phyloP scores from a whole-genome alignment of 2,329 filamentous ascomycete species.

The Coniochaeta prunicola region DNA sequence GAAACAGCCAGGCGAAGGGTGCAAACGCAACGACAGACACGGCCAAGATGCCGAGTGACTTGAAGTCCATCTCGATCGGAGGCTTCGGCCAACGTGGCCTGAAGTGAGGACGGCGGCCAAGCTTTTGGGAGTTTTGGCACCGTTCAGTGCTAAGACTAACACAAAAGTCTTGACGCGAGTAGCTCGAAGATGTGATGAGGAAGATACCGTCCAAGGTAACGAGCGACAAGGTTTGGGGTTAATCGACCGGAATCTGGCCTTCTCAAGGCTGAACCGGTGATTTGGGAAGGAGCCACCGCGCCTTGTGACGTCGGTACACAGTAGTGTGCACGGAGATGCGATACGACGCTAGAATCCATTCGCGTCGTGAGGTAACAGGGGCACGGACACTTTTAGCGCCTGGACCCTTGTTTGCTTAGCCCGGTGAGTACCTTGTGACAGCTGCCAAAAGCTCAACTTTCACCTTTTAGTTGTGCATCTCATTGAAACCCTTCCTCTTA shows the following conservation, averaged over 20 bases:
- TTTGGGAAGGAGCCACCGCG: not conserved
- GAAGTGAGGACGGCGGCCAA: not conserved
- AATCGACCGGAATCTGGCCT: not conserved
- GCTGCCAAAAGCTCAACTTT: not conserved
- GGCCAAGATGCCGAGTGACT: conserved; percentile 17
- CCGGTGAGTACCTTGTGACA: not conserved
- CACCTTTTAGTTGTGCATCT: not conserved
- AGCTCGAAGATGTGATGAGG: not conserved
- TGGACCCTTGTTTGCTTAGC: not conserved
- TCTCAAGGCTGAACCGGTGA: not conserved
- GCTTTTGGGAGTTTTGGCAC: not conserved
- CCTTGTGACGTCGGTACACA: not conserved
- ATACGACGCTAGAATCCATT: not conserved
- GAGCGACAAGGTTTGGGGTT: not conserved
- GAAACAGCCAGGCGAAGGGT: conserved; percentile 22
- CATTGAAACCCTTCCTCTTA: not conserved
- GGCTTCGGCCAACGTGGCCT: not conserved
- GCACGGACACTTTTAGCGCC: not conserved
- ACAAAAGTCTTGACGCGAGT: not conserved
- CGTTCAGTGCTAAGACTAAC: not conserved
- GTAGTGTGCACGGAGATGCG: not conserved
- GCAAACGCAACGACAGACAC: conserved; percentile 20
- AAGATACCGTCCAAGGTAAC: not conserved
- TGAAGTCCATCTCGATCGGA: conserved; percentile 3
- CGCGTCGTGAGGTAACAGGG: not conserved